phyloP scores from a whole-genome alignment of 805 yeast species.

The Sugiyamaella floridensis region DNA sequence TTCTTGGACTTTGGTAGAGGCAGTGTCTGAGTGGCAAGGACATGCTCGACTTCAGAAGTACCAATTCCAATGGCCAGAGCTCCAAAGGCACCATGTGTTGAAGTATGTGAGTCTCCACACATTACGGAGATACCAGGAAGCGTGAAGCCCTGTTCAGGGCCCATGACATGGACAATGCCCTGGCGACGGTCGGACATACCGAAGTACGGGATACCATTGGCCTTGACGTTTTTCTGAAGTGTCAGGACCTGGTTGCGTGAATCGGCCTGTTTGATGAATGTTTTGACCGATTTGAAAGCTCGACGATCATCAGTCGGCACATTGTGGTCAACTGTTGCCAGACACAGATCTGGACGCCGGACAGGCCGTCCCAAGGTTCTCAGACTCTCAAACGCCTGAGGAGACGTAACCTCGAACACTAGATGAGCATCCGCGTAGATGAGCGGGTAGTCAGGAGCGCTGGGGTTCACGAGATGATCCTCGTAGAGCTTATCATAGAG shows the following conservation, averaged over 20 bases:
- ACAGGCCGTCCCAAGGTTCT: conserved; percentile 78
- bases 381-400: conserved; percentile 96
- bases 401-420: conserved; percentile 97
- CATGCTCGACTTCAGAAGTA: conserved; percentile 97
- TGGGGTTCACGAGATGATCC: conserved; percentile 86
- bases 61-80: conserved; percentile 97
- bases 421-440: conserved; percentile 92
- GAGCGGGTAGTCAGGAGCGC: conserved; percentile 70
- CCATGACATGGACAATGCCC: conserved; percentile 96
- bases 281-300: conserved; percentile 58
- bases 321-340: conserved; percentile 93
- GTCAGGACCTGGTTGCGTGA: conserved; percentile 89
- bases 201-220: conserved; percentile 80
- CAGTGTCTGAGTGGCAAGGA: conserved; percentile 86
- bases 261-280: conserved; percentile 83
- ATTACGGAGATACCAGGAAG: conserved; percentile 97
- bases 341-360: conserved; percentile 82
- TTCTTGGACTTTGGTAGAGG: conserved; percentile 92
- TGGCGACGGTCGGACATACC: conserved; percentile 93
- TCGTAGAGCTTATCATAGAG: conserved; percentile 92
- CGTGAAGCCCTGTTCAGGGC: conserved; percentile 98
- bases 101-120: conserved; percentile 97
- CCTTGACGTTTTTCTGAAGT: conserved; percentile 83
- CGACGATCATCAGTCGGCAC: conserved; percentile 87
- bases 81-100: conserved; percentile 98